Base-by-base conservation (phyloP, 2,329 filamentous ascomycete species). In the Colletotrichum neosansevieriae region DNA sequence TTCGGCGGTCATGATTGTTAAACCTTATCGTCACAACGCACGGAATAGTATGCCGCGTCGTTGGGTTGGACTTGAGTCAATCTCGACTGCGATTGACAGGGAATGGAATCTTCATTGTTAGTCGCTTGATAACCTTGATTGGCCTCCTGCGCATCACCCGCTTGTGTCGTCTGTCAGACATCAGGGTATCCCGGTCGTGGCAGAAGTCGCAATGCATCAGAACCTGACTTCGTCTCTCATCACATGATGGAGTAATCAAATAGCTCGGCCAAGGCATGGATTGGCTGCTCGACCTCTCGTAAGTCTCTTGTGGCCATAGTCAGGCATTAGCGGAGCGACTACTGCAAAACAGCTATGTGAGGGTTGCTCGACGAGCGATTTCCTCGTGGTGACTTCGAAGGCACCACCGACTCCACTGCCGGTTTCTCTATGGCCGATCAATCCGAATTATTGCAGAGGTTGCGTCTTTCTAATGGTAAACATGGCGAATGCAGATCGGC, bases 401-500 rank as follows among this genome's bases (percentile, higher is more conserved):
- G 58, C 50, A 58, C 44, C 9, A 29, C n/a, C 15, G 15, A 65
- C 45, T 36, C 60, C 65, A 44, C 64, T 12, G 29, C 40, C 3
- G 32, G 13, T 51, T 15, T 47, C 36, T 21, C 21, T 7, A 7
- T 34, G 38, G 36, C 29, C 47, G 19, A 40, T 61, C 65, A 68
- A 68, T 66, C 54, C 62, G 38, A 11, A 51, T 36, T 50, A 9
- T 12, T 51, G 59, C 12, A 44, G 4, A 36, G 36, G 32, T 40
- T 15, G 34, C 21, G 5, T 47, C 19, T 44, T 40, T 24, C 6
- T 29, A 24, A 24, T 24, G 24, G 24, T 24, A 29, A 29, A 7
- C 29, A 29, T 9, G 29, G 29, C 6, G 62, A 42, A 15, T 15
- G 21, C 38, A 47, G 24, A 51, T 17, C 42, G 17, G 49, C 65